phyloP scores from a whole-genome alignment of 495 filamentous ascomycete species.

The Tuber brumale region DNA sequence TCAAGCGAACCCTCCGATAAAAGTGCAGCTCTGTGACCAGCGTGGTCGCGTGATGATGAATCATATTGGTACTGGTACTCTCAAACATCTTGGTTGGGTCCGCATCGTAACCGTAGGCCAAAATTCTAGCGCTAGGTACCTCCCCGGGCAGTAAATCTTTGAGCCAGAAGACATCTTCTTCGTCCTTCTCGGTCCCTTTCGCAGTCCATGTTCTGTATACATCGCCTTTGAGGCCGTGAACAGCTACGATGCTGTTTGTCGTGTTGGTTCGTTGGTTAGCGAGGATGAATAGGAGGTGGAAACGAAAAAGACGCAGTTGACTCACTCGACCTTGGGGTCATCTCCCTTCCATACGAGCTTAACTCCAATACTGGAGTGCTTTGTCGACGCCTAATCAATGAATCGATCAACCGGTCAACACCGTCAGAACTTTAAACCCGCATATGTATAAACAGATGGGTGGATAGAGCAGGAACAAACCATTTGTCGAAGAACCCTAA shows the following conservation, averaged over 20 bases:
- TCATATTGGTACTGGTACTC: constrained; percentile 60
- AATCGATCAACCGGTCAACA: neutral
- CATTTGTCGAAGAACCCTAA: neutral
- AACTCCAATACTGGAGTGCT: constrained; percentile 34
- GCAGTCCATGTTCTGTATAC: constrained; percentile 70
- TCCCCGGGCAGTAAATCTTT: constrained; percentile 65
- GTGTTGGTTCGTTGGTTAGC: constrained; percentile 20
- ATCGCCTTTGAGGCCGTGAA: constrained; percentile 78
- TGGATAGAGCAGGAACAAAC: neutral
- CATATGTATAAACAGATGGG: neutral
- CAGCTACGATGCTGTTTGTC: constrained; percentile 44
- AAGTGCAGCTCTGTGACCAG: constrained; percentile 57
- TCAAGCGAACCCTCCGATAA: constrained; percentile 53
- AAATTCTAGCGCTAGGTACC: constrained; percentile 58
- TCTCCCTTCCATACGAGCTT: constrained; percentile 30
- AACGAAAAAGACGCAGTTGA: constrained; percentile 10
- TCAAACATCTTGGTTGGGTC: constrained; percentile 61
- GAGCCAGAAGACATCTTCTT: constrained; percentile 67
- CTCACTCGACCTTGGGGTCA: constrained; percentile 40
- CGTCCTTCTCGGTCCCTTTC: constrained; percentile 39
- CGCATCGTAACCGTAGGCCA: constrained; percentile 82
- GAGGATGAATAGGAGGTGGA: neutral
- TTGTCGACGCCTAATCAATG: constrained; percentile 20
- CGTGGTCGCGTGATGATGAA: constrained; percentile 80
- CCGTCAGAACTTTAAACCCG: neutral